Base-by-base conservation (phyloP, 805 yeast genomes). In the Blastobotrys robertii region DNA sequence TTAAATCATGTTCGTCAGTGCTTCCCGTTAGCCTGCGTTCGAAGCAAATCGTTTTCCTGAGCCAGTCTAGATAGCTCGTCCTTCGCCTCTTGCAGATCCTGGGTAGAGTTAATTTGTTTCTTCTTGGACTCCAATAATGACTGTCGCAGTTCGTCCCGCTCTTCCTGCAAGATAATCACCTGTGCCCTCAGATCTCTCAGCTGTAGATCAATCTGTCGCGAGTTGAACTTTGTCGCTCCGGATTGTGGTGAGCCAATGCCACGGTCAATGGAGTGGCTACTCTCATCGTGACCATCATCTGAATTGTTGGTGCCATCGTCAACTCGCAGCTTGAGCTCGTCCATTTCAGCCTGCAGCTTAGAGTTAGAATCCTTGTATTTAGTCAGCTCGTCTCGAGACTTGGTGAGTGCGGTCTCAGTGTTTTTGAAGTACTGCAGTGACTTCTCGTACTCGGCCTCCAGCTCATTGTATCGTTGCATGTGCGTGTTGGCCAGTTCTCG, bases 181-280 rank as follows among this genome's bases (percentile, higher is more conserved):
- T 85, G 94, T 3, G 95, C 95, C 55, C 84, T 84, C 52, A 86
- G 65, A 53, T 86, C 95, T 53, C 83, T 78, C 36, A 86, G 72
- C 62, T 80, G 83, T 66, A 85, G 70, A 48, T 78, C 82, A 55
- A 73, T 83, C 50, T 81, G 86, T 37, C 83, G 58, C 14, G 46
- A 41, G 25, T 47, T 45, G 34, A 39, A 48, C 34, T 49, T 51
- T 30, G 48, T 16, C 13, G 25, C 25, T 14, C 22, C 35, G 14
- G 31, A 39, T 6, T 39, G 31, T 15, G 16, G 30, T 4, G 38
- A 30, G n/a, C 39, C 39, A 13, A 72, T 43, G 65, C 62, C 31
- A 19, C 25, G 25, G 25, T 19, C 25, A 60, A 60, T 41, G 63
- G 52, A 32, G 56, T 66, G 36, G 55, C 65, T 13, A 55, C 60